A percentile compares a stretch with the other conserved stretches of the same genome.
Evolutionary conservation across 1,284 basidiomycete genomes (phyloP).

Genomic region (Coriolopsis trogii): DNA sequence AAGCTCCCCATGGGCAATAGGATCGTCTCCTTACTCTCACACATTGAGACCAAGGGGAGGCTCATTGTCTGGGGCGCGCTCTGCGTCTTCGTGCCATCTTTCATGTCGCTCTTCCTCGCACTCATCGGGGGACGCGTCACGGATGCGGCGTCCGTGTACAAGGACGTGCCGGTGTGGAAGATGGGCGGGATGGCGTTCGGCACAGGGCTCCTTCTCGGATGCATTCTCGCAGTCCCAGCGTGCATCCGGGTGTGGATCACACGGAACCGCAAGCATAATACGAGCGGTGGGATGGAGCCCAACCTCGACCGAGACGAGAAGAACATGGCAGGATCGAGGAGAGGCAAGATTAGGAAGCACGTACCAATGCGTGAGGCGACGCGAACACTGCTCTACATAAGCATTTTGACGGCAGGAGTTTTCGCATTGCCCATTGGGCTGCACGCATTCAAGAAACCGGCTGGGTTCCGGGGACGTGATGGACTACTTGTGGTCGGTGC

Average conservation of each 20-base stretch:
- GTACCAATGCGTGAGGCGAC: neutral
- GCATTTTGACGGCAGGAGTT: neutral
- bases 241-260: neutral
- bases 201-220: neutral
- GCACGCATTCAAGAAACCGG: neutral
- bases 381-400: neutral
- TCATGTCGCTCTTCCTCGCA: neutral
- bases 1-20: no score
- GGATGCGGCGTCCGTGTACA: neutral
- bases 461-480: neutral
- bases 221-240: neutral
- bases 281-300: no score
- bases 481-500: neutral
- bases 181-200: neutral
- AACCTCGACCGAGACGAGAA: no score
- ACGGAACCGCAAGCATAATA: no score
- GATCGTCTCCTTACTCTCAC: no score
- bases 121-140: neutral
- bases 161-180: neutral
- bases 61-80: no score
- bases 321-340: no score
- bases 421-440: neutral
- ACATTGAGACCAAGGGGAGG: no score
- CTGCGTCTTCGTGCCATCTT: no score
- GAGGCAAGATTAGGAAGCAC: neutral